phyloP scores from a whole-genome alignment of 805 yeast species.

The Starmerella bombi region DNA sequence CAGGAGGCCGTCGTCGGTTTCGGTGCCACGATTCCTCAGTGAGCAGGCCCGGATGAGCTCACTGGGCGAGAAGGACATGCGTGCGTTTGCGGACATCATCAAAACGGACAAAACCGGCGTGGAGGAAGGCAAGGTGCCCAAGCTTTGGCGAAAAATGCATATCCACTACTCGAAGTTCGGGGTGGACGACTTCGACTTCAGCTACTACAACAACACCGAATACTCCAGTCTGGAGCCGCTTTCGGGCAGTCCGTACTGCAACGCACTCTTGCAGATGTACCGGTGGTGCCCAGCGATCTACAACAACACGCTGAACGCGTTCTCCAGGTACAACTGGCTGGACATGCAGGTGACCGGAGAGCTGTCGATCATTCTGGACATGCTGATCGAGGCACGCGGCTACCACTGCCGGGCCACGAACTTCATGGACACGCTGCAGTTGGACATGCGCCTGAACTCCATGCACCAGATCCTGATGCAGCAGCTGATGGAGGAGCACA shows the following conservation, averaged over 20 bases:
- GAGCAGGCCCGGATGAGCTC: slow-evolving; percentile 31
- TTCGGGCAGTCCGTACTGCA: slow-evolving; percentile 62
- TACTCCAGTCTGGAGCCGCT: slow-evolving; percentile 85
- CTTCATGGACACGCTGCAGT: slow-evolving; percentile 45
- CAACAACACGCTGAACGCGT: slow-evolving; percentile 44
- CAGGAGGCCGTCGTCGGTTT: slow-evolving; percentile 24
- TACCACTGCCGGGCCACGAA: slow-evolving; percentile 71
- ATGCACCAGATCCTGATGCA: slow-evolving; percentile 3
- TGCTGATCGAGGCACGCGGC: slow-evolving; percentile 73
- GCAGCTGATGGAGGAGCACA: slow-evolving; percentile 4
- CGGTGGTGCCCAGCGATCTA: slow-evolving; percentile 63
- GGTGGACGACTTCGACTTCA: slow-evolving; percentile 85
- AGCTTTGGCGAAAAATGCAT: slow-evolving; percentile 59
- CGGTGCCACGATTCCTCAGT: slow-evolving; percentile 40
- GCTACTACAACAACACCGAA: slow-evolving; percentile 58
- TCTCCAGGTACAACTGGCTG: slow-evolving; percentile 34
- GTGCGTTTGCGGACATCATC: slow-evolving; percentile 9
- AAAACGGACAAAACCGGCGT: slow-evolving; percentile 10
- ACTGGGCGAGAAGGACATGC: neutral
- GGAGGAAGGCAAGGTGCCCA: slow-evolving; percentile 40
- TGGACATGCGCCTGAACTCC: slow-evolving; percentile 1
- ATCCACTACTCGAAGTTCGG: slow-evolving; percentile 83
- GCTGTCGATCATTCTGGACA: slow-evolving; percentile 78
- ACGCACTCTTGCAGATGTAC: slow-evolving; percentile 66
- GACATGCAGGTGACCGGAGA: slow-evolving; percentile 48